Percentiles rank a stretch among this genome's conserved stretches.
These are phyloP conservation scores for Coniochaeta sp. DNA, from an alignment of 2,329 filamentous ascomycete genomes.

Conservation along the genomic window DNA sequence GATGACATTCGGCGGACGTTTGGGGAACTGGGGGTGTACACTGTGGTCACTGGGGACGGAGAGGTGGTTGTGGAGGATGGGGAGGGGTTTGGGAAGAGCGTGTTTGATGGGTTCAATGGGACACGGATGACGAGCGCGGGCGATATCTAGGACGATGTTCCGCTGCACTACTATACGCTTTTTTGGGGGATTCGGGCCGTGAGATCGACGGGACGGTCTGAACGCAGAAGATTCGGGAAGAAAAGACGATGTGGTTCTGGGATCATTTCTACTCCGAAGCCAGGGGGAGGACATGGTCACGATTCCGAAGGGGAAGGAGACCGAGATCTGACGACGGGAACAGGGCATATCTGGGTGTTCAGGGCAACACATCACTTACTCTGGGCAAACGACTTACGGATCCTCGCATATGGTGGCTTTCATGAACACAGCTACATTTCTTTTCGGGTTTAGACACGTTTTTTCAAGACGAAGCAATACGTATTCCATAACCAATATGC, in stretches of 20 bases:
- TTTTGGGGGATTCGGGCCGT: neutral
- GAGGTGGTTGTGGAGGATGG: neutral
- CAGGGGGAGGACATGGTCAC: too few relatives aligned
- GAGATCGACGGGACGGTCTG: neutral
- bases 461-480: too few relatives aligned
- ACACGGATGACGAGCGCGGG: neutral
- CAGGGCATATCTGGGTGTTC: neutral
- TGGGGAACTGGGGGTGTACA: too few relatives aligned
- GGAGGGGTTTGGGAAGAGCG: neutral
- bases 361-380: neutral
- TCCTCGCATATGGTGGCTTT: neutral
- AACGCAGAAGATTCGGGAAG: too few relatives aligned
- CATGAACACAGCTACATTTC: neutral
- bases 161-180: neutral
- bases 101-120: neutral
- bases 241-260: too few relatives aligned
- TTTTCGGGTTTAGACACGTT: neutral
- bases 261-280: too few relatives aligned
- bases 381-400: neutral
- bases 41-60: too few relatives aligned
- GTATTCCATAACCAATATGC: too few relatives aligned
- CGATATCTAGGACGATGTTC: neutral
- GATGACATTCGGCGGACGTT: slow-evolving; percentile 6
- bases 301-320: neutral
- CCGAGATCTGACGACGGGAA: neutral